Percentiles rank a stretch among this genome's conserved stretches.
phyloP scores from a whole-genome alignment of 768 basidiomycete genomes.

The Pisolithus sp. region DNA sequence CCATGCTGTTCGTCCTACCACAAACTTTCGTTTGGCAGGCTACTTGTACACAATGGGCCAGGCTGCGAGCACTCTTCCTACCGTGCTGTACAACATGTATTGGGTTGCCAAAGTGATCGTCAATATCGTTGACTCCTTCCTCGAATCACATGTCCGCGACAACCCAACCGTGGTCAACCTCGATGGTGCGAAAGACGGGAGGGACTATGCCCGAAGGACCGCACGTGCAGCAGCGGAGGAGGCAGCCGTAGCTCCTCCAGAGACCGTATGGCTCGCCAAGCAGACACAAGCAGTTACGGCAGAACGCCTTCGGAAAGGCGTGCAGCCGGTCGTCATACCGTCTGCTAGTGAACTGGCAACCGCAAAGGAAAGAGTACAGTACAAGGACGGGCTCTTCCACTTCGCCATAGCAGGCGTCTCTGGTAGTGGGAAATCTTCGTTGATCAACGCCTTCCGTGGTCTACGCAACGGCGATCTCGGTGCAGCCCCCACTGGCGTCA shows the following conservation, averaged over 20 bases:
- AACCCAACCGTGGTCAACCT: conserved; percentile 2
- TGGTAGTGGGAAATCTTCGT: conserved; percentile 25
- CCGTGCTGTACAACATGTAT: neutral
- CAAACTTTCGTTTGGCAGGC: neutral
- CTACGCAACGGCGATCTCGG: conserved; percentile 10
- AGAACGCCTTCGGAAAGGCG: conserved; percentile 5
- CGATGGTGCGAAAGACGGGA: neutral
- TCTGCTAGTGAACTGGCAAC: conserved; percentile 6
- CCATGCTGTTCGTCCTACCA: neutral
- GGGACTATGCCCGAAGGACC: neutral
- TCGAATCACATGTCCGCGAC: neutral
- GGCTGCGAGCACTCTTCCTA: neutral
- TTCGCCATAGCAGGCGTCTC: conserved; percentile 23
- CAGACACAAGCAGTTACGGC: conserved; percentile 3
- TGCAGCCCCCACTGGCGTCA: conserved; percentile 18
- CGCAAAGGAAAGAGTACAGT: conserved; percentile 5
- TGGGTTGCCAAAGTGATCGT: neutral
- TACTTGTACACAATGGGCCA: neutral
- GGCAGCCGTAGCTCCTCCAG: neutral
- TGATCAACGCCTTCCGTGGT: conserved; percentile 25
- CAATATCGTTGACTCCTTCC: neutral
- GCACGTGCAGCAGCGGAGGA: conserved; percentile 1
- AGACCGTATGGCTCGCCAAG: neutral
- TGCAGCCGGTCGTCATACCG: conserved; percentile 15
- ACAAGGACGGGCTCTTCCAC: conserved; percentile 18